Percentiles rank a stretch among this genome's conserved stretches.
Conservation (phyloP, 192 early-diverging fungal species). For the Coemansia sp. region DNA sequence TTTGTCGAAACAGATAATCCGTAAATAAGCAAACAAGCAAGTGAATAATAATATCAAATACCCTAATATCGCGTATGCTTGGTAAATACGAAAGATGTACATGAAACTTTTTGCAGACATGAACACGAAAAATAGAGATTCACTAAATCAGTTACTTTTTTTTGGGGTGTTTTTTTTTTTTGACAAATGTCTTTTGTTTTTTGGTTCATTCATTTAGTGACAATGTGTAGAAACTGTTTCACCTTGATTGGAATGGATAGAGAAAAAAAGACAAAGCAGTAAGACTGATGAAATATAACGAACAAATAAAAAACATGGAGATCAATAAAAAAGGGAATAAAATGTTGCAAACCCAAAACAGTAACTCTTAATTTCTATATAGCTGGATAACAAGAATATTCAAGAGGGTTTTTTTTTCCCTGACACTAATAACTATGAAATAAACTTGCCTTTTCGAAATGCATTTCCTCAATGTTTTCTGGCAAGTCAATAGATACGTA, state of each 20-base stretch:
- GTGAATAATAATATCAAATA: too few relatives aligned
- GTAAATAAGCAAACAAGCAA: background rate
- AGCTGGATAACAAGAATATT: background rate
- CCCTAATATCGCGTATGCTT: too few relatives aligned
- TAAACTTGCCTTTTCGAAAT: constrained; percentile 42
- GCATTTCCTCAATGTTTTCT: constrained; percentile 25
- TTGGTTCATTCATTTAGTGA: too few relatives aligned
- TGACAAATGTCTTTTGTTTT: background rate
- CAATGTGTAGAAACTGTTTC: too few relatives aligned
- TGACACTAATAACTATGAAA: background rate
- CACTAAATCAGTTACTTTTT: too few relatives aligned
- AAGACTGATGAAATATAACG: background rate
- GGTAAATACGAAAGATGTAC: too few relatives aligned
- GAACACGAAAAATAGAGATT: too few relatives aligned
- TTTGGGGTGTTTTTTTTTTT: background rate
- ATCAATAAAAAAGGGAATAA: background rate
- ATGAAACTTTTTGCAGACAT: too few relatives aligned
- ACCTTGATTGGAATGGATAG: background rate
- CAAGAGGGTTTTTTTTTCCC: too few relatives aligned
- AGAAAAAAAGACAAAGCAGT: background rate
- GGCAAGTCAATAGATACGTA: constrained; percentile 19
- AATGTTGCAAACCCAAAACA: background rate
- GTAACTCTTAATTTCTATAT: constrained; percentile 3
- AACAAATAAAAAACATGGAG: constrained; percentile 10
- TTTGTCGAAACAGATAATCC: background rate